phyloP scores from a whole-genome alignment of 495 filamentous ascomycete genomes.

The Bombardia bombarda region DNA sequence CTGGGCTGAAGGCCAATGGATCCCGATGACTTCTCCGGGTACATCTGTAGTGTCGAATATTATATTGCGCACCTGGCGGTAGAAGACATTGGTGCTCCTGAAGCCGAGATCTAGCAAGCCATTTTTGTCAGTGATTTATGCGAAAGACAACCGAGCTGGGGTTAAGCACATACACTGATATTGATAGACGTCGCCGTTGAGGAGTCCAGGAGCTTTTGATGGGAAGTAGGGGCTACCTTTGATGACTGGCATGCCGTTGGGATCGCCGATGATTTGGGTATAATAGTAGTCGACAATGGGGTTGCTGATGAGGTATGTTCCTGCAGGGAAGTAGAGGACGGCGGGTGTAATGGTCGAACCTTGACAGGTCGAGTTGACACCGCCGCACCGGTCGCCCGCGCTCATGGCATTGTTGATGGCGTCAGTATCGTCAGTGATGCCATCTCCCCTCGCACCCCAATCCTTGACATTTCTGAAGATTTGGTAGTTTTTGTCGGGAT shows the following conservation, averaged over 20 bases:
- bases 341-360: constrained; percentile 67
- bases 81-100: constrained; percentile 80
- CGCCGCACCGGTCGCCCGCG: constrained; percentile 66
- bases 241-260: constrained; percentile 55
- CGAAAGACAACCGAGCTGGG: background rate
- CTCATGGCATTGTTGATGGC: constrained; percentile 79
- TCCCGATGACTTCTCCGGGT: constrained; percentile 55
- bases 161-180: constrained; percentile 8
- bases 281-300: constrained; percentile 59
- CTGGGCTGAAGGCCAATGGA: constrained; percentile 95
- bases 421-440: constrained; percentile 68
- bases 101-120: constrained; percentile 15
- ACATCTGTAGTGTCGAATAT: constrained; percentile 71
- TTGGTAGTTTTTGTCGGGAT: constrained; percentile 44
- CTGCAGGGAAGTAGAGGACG: constrained; percentile 61
- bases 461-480: constrained; percentile 79
- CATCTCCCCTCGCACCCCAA: constrained; percentile 70
- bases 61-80: constrained; percentile 85
- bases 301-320: constrained; percentile 51
- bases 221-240: constrained; percentile 57
- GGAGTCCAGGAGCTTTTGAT: constrained; percentile 13
- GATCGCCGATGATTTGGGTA: constrained; percentile 55
- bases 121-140: background rate
- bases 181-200: constrained; percentile 19
- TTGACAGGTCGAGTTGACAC: constrained; percentile 54